Percentiles rank a stretch among this genome's conserved stretches.
phyloP scores from a whole-genome alignment of 1,139 yeast species.

The Saccharomyces hybrid region DNA sequence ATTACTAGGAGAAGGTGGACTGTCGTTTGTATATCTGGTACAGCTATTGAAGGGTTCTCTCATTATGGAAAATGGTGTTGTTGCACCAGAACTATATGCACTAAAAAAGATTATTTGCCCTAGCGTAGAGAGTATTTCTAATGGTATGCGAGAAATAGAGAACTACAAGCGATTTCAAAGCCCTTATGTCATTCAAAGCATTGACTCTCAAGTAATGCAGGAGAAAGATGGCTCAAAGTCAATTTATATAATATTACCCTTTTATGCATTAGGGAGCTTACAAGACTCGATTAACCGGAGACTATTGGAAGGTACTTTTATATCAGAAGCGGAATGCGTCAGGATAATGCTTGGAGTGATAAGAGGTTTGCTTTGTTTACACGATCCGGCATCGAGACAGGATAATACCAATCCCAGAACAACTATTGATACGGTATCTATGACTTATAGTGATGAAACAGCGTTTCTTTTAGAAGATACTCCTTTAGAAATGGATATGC shows the following conservation, averaged over 20 bases:
- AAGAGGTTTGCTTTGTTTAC: constrained; percentile 70
- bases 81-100: constrained; percentile 50
- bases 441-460: constrained; percentile 20
- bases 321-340: constrained; percentile 57
- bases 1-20: constrained; percentile 83
- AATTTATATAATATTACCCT: constrained; percentile 72
- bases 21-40: constrained; percentile 81
- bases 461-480: constrained; percentile 23
- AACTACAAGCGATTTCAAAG: constrained; percentile 63
- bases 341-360: constrained; percentile 59
- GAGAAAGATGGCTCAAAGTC: constrained; percentile 75
- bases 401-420: constrained; percentile 12
- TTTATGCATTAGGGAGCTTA: constrained; percentile 59
- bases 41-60: constrained; percentile 31
- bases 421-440: constrained; percentile 13
- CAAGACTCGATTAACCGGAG: constrained; percentile 68
- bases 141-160: constrained; percentile 70
- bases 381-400: constrained; percentile 32
- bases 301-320: constrained; percentile 44
- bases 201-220: constrained; percentile 63
- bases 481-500: constrained; percentile 18
- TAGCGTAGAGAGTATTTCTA: constrained; percentile 52
- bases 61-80: constrained; percentile 11
- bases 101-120: constrained; percentile 83
- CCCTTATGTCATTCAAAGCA: constrained; percentile 58